A percentile compares a stretch with the other conserved stretches of the same genome.
These are phyloP conservation scores for Paraurostyla sp. DNA, from an alignment of 73 alveolate species.

Conservation along the genomic window DNA sequence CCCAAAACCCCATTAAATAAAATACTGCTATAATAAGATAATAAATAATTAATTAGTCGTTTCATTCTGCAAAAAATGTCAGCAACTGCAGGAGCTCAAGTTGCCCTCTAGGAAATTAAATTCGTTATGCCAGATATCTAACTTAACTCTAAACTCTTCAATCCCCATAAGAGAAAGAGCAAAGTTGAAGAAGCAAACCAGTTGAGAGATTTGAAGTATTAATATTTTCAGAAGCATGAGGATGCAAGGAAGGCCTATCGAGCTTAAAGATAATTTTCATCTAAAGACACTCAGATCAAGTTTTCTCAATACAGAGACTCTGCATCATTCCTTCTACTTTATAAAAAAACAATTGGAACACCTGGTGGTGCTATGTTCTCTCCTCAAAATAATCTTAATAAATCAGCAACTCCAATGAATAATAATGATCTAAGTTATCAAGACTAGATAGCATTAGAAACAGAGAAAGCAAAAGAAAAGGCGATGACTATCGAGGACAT, in stretches of 20 bases:
- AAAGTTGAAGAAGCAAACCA: slow-evolving; percentile 48
- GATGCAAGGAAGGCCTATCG: slow-evolving; percentile 37
- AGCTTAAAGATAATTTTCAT: background rate
- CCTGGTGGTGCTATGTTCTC: background rate
- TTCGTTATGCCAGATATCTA: slow-evolving; percentile 55
- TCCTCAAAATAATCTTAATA: background rate
- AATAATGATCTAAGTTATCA: background rate
- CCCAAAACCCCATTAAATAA: no score
- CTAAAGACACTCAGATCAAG: slow-evolving; percentile 52
- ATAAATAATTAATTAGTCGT: no score
- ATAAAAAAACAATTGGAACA: background rate
- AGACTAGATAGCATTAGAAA: background rate
- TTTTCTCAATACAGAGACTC: slow-evolving; percentile 46
- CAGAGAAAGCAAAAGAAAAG: slow-evolving; percentile 12
- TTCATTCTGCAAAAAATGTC: no score
- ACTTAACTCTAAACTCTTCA: slow-evolving; percentile 47
- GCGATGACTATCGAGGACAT: slow-evolving; percentile 53
- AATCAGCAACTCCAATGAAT: background rate
- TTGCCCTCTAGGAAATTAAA: no score
- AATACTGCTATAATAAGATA: no score
- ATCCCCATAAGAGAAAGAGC: slow-evolving; percentile 27
- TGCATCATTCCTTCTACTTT: slow-evolving; percentile 48
- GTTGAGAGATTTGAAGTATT: slow-evolving; percentile 52
- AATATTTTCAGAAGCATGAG: slow-evolving; percentile 51
- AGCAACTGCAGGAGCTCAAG: no score